Evolutionary conservation across 495 filamentous ascomycete genomes (phyloP).

Genomic region (Aspergillus incahuasiensis): DNA sequence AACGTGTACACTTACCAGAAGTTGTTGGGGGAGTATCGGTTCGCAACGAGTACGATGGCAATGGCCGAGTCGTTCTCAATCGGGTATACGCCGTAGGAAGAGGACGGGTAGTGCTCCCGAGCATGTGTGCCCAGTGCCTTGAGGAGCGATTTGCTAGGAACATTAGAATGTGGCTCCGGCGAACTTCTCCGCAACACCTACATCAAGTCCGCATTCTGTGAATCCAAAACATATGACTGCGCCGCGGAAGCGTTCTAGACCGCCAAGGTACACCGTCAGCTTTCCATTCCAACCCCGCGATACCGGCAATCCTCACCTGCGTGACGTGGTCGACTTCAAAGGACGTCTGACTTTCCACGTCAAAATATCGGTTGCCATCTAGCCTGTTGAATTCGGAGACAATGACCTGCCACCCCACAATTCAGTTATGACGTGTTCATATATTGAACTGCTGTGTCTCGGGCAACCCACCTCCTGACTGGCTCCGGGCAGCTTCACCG

Average conservation of each 20-base stretch:
- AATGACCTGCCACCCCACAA: conserved; percentile 55
- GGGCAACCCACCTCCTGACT: conserved; percentile 58
- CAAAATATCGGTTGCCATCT: conserved; percentile 77
- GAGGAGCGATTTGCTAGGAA: conserved; percentile 58
- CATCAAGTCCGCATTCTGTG: conserved; percentile 74
- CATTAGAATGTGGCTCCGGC: neutral
- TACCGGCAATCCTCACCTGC: conserved; percentile 47
- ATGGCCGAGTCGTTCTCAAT: conserved; percentile 69
- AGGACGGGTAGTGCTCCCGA: conserved; percentile 82
- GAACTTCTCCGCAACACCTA: conserved; percentile 34
- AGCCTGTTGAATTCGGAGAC: conserved; percentile 81
- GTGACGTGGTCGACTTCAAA: conserved; percentile 83
- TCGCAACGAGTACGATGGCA: conserved; percentile 80
- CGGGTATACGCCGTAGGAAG: conserved; percentile 73
- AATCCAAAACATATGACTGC: conserved; percentile 78
- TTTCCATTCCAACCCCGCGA: neutral
- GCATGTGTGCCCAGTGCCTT: conserved; percentile 74
- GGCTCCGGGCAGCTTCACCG: conserved; percentile 81
- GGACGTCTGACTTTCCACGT: conserved; percentile 77
- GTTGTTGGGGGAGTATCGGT: conserved; percentile 96
- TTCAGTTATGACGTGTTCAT: neutral
- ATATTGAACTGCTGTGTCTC: neutral
- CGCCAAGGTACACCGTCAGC: conserved; percentile 7
- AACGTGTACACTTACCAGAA: conserved; percentile 64
- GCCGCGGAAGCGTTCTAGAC: conserved; percentile 73